These are phyloP conservation scores for Rhizoclosmatium sp. DNA, from an alignment of 192 early-diverging fungal genomes.

Conservation along the genomic window DNA sequence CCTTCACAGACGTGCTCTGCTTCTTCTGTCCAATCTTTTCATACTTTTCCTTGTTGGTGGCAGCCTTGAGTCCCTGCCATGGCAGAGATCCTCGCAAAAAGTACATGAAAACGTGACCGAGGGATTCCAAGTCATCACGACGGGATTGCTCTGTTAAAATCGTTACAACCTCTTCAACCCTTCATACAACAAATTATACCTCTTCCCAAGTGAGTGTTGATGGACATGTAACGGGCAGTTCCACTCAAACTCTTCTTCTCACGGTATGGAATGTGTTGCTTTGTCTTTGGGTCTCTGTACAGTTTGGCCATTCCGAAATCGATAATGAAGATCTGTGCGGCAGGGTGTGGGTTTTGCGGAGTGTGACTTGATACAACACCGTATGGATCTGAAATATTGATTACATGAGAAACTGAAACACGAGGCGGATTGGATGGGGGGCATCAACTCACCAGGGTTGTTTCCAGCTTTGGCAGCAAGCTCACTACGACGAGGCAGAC, in stretches of 20 bases:
- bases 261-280: slow-evolving; percentile 97
- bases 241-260: slow-evolving; percentile 95
- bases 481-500: slow-evolving; percentile 64
- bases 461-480: slow-evolving; percentile 57
- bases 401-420: background rate
- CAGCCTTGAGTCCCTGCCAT: slow-evolving; percentile 99
- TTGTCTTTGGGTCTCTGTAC: slow-evolving; percentile 95
- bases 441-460: slow-evolving; percentile 20
- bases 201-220: slow-evolving; percentile 98
- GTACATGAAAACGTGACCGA: slow-evolving; percentile 99
- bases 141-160: slow-evolving; percentile 86
- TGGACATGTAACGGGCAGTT: slow-evolving; percentile 98
- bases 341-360: slow-evolving; percentile 66
- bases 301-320: slow-evolving; percentile 99
- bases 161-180: slow-evolving; percentile 25
- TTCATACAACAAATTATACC: slow-evolving; percentile 66
- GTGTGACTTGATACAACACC: slow-evolving; percentile 59
- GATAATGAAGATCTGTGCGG: slow-evolving; percentile 82
- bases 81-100: slow-evolving; percentile 93
- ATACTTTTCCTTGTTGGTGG: slow-evolving; percentile 99
- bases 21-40: slow-evolving; percentile 99
- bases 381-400: slow-evolving; percentile 44
- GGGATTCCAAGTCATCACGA: slow-evolving; percentile 95
- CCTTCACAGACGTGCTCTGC: slow-evolving; percentile 87
- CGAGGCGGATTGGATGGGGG: background rate